phyloP scores from a whole-genome alignment of 768 basidiomycete genomes.

The Rhodosporidiobolus sp. region DNA sequence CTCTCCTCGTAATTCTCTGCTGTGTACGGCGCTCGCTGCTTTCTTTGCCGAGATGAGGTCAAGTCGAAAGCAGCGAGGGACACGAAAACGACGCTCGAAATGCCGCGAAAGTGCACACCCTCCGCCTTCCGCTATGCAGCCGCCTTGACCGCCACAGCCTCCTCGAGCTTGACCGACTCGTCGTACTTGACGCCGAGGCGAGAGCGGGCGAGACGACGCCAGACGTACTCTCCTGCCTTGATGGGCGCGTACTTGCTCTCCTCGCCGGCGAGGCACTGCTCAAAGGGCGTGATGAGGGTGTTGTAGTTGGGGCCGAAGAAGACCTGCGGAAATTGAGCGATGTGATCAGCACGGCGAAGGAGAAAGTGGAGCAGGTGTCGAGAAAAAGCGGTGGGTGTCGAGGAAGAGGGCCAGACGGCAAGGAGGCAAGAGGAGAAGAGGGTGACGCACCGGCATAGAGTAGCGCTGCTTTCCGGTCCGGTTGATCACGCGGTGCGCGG shows the following conservation, averaged over 20 bases:
- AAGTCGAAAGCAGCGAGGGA: no score
- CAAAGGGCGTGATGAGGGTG: slow-evolving; percentile 60
- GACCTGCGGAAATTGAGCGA: slow-evolving; percentile 43
- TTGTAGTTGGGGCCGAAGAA: slow-evolving; percentile 87
- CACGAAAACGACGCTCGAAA: no score
- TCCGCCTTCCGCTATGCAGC: no score
- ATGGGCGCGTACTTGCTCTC: slow-evolving; percentile 70
- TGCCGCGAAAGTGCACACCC: no score
- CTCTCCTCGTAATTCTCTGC: no score
- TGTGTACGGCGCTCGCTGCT: no score
- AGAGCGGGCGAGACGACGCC: slow-evolving; percentile 1
- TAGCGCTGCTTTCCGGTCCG: slow-evolving; percentile 65
- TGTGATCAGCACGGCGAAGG: no score
- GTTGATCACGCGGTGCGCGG: slow-evolving; percentile 77
- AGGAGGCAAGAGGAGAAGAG: not conserved
- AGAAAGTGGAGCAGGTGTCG: no score
- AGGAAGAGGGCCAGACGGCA: not conserved
- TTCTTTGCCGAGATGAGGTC: no score
- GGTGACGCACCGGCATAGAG: slow-evolving; percentile 66
- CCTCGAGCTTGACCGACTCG: not conserved
- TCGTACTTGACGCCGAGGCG: slow-evolving; percentile 5
- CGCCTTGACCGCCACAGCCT: not conserved
- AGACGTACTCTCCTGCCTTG: slow-evolving; percentile 62
- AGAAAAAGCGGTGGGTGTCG: no score
- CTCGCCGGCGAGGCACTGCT: slow-evolving; percentile 55